These are phyloP conservation scores for Fusarium sp. DNA, from an alignment of 2,329 filamentous ascomycete genomes.

Conservation along the genomic window DNA sequence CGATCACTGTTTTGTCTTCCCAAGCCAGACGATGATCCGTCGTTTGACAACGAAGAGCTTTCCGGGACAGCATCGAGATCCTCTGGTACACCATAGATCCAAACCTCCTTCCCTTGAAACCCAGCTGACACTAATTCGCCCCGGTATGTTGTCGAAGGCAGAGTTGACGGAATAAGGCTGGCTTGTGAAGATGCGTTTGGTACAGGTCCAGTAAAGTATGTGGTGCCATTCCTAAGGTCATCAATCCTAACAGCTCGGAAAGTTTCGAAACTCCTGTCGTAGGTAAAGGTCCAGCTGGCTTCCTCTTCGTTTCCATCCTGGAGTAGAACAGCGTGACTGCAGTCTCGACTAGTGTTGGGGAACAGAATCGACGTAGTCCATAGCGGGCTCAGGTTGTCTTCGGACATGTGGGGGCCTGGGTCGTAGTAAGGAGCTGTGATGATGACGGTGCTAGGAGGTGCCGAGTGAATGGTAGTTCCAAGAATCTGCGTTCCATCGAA, in stretches of 20 bases:
- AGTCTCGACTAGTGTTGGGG: conserved; percentile 82
- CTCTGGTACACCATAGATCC: conserved; percentile 83
- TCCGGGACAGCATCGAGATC: conserved; percentile 74
- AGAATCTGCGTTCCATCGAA: conserved; percentile 82
- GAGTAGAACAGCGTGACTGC: conserved; percentile 80
- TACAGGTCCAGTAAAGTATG: conserved; percentile 80
- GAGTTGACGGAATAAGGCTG: conserved; percentile 75
- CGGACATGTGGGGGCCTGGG: conserved; percentile 73
- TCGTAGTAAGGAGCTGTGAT: conserved; percentile 85
- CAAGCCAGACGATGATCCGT: conserved; percentile 44
- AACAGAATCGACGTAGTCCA: conserved; percentile 91
- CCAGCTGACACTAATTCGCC: conserved; percentile 81
- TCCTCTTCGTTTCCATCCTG: conserved; percentile 72
- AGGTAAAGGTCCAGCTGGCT: conserved; percentile 81
- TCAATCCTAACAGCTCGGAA: conserved; percentile 83
- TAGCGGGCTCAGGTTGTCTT: conserved; percentile 77
- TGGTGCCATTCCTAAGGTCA: conserved; percentile 79
- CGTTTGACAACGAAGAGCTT: conserved; percentile 44
- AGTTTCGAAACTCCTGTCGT: conserved; percentile 80
- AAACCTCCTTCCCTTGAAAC: conserved; percentile 78
- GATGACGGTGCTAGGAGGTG: conserved; percentile 77
- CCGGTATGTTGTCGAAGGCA: conserved; percentile 75
- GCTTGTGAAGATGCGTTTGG: conserved; percentile 64
- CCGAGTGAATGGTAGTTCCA: conserved; percentile 76
- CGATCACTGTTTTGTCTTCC: conserved; percentile 51